These are phyloP conservation scores for Juncus effusus DNA, from an alignment of 176 grass and related monocot species.

Conservation along the genomic window DNA sequence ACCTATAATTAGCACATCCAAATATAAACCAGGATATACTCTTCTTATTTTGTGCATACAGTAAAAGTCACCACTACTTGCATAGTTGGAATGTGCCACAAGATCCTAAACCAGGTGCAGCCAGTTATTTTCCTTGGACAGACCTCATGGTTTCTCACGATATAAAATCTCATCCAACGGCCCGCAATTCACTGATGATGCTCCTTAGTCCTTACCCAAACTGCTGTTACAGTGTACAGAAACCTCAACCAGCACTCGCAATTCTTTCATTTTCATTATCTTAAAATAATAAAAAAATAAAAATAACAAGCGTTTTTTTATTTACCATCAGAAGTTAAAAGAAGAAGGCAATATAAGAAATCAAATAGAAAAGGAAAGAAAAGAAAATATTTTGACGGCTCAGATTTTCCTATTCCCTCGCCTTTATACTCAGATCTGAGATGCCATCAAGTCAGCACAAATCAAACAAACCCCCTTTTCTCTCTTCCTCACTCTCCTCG, in stretches of 20 bases:
- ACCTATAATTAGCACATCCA: no score
- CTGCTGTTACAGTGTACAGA: background rate
- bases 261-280: background rate
- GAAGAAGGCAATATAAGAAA: background rate
- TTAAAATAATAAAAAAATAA: background rate
- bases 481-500: slow-evolving; percentile 12
- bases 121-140: no score
- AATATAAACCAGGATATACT: no score
- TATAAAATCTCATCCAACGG: slow-evolving; percentile 14
- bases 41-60: no score
- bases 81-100: no score
- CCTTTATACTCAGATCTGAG: slow-evolving; percentile 22
- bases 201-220: background rate
- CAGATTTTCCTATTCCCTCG: slow-evolving; percentile 3
- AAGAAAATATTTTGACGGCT: background rate
- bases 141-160: no score
- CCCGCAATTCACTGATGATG: background rate
- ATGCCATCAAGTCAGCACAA: slow-evolving; percentile 19
- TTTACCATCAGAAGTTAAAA: slow-evolving; percentile 1
- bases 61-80: no score
- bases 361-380: background rate
- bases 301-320: background rate
- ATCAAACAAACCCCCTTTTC: slow-evolving; percentile 3
- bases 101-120: background rate
- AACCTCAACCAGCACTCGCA: background rate